A percentile compares a stretch with the other conserved stretches of the same genome.
These are phyloP conservation scores for Globisporangium nunn DNA, from an alignment of 352 stramenopile genomes.

Conservation along the genomic window DNA sequence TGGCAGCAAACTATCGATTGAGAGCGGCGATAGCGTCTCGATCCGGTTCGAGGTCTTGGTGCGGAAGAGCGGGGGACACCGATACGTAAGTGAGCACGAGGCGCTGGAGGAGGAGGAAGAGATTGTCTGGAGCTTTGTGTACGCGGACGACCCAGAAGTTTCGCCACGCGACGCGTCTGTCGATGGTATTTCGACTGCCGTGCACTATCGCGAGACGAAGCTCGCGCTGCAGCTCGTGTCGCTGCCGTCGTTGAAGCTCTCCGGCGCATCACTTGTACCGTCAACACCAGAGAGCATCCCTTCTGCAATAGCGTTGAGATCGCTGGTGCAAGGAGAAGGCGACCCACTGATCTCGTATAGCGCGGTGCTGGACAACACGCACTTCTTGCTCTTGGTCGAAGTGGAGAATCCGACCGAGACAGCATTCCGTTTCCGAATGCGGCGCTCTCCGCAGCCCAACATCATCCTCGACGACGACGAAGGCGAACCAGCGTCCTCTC, in stretches of 20 bases:
- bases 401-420: constrained; percentile 69
- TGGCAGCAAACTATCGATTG: constrained; percentile 17
- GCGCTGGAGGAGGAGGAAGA: constrained; percentile 27
- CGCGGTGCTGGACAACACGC: constrained; percentile 38
- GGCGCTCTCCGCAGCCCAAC: not conserved
- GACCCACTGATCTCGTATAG: not conserved
- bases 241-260: constrained; percentile 44
- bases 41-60: constrained; percentile 36
- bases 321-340: not conserved
- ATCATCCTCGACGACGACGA: not conserved
- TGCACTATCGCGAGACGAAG: constrained; percentile 55
- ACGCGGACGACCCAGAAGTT: constrained; percentile 17
- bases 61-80: constrained; percentile 8
- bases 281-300: constrained; percentile 16
- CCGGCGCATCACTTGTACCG: constrained; percentile 28
- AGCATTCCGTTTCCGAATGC: constrained; percentile 44
- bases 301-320: not conserved
- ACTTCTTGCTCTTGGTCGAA: constrained; percentile 42
- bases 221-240: constrained; percentile 35
- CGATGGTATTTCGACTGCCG: not conserved
- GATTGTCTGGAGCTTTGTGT: constrained; percentile 63
- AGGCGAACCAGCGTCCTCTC: not conserved
- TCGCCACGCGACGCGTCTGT: not conserved
- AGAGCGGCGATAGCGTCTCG: constrained; percentile 23
- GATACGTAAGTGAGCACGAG: constrained; percentile 5